Percentiles rank a stretch among this genome's conserved stretches.
phyloP scores from a whole-genome alignment of 75 land plant genomes.

The Pinus tabuliformis region DNA sequence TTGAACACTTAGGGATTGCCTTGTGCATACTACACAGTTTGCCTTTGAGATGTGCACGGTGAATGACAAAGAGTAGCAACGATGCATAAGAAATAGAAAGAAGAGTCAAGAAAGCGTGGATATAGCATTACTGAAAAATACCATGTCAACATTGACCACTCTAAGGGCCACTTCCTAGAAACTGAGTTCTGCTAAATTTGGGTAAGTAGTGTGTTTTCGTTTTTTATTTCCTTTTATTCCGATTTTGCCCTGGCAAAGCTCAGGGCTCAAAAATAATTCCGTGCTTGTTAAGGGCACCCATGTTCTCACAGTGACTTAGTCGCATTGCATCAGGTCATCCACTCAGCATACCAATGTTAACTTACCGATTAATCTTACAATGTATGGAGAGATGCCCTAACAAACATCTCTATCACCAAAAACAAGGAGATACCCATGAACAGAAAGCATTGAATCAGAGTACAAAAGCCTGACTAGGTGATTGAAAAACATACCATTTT shows the following conservation, averaged over 20 bases:
- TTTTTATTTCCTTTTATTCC: not conserved
- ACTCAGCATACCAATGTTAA: not conserved
- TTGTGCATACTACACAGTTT: conserved; percentile 1
- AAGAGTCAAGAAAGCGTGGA: not conserved
- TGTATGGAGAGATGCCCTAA: not conserved
- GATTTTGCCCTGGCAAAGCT: not conserved
- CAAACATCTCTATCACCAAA: not conserved
- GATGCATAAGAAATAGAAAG: not conserved
- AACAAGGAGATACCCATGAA: not conserved
- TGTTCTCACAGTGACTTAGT: not conserved
- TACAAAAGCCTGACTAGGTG: not conserved
- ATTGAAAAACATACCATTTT: conserved; percentile 1
- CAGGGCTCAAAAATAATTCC: not conserved
- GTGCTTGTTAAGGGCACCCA: not conserved
- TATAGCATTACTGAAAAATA: not conserved
- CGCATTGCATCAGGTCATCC: not conserved
- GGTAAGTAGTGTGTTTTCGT: not conserved
- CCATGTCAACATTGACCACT: not conserved
- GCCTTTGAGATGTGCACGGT: not conserved
- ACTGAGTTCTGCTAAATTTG: not conserved
- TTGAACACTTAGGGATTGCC: not conserved
- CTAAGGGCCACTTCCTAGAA: not conserved
- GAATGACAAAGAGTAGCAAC: not conserved
- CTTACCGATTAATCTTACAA: no score
- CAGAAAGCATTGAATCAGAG: not conserved